phyloP scores from a whole-genome alignment of 2,329 filamentous ascomycete genomes.

The Fusarium chaquense region DNA sequence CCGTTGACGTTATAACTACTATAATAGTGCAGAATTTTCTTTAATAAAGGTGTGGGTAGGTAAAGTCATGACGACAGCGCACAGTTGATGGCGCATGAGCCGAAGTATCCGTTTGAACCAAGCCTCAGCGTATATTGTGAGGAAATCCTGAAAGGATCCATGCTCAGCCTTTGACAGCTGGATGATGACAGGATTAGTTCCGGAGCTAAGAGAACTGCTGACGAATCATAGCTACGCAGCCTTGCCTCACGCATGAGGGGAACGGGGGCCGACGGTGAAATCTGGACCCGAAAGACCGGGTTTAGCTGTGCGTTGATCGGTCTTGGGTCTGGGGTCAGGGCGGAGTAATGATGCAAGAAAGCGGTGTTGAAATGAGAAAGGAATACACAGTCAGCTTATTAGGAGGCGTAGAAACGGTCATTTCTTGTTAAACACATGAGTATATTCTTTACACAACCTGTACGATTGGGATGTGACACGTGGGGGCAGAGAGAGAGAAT shows the following conservation, averaged over 20 bases:
- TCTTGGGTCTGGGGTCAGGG: background rate
- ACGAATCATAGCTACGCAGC: background rate
- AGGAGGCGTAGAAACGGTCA: background rate
- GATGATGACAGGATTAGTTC: background rate
- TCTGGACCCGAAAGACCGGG: background rate
- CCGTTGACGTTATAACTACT: background rate
- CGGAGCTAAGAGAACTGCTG: background rate
- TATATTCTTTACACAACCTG: background rate
- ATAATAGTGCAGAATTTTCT: background rate
- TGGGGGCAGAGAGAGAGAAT: background rate
- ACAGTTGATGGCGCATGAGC: background rate
- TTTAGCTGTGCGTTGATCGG: background rate
- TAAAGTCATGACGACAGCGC: conserved; percentile 11
- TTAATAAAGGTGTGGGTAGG: background rate
- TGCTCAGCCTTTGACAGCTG: background rate
- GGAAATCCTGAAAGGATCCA: conserved; percentile 8
- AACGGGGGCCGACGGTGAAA: background rate
- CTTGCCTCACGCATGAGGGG: background rate
- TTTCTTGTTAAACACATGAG: background rate
- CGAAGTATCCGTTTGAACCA: conserved; percentile 16
- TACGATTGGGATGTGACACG: background rate
- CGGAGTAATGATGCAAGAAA: background rate
- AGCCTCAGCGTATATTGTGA: background rate
- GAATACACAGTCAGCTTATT: background rate
- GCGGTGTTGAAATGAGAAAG: background rate